Conservation (phyloP, 2,329 filamentous ascomycete genomes). For the Remersonia thermophila region DNA sequence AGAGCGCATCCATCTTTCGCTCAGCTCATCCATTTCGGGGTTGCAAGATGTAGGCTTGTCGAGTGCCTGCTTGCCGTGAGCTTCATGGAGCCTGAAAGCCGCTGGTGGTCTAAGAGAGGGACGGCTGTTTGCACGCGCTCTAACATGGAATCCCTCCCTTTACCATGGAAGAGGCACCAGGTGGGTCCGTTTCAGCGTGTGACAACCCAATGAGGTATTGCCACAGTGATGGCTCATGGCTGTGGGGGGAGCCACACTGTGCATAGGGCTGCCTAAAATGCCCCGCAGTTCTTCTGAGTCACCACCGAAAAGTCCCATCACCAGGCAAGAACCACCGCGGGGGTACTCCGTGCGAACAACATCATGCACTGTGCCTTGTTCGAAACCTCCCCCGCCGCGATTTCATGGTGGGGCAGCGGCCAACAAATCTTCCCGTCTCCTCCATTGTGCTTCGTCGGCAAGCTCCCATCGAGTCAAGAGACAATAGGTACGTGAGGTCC, state of each 20-base stretch:
- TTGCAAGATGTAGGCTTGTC: no score
- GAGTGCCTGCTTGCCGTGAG: no score
- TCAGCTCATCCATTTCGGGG: conserved; percentile 11
- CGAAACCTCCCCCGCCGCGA: conserved; percentile 1
- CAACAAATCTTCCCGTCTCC: conserved; percentile 9
- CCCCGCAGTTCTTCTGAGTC: background rate
- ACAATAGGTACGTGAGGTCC: conserved; percentile 2
- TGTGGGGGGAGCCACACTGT: conserved; percentile 2
- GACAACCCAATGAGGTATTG: conserved; percentile 4
- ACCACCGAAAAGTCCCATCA: background rate
- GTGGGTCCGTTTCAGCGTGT: no score
- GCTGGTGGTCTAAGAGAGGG: no score
- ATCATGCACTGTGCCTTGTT: conserved; percentile 2
- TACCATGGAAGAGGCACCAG: no score
- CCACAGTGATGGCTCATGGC: background rate
- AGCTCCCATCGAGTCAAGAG: conserved; percentile 2
- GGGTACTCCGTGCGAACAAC: background rate
- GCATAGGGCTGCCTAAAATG: background rate
- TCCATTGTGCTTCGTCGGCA: background rate
- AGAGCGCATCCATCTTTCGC: conserved; percentile 55
- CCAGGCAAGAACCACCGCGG: background rate
- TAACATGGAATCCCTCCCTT: no score
- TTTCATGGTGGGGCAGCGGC: conserved; percentile 12
- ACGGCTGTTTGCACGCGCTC: no score
- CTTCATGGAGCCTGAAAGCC: background rate